phyloP scores from a whole-genome alignment of 106 monocot species.

The Dactylorhiza incarnata region DNA sequence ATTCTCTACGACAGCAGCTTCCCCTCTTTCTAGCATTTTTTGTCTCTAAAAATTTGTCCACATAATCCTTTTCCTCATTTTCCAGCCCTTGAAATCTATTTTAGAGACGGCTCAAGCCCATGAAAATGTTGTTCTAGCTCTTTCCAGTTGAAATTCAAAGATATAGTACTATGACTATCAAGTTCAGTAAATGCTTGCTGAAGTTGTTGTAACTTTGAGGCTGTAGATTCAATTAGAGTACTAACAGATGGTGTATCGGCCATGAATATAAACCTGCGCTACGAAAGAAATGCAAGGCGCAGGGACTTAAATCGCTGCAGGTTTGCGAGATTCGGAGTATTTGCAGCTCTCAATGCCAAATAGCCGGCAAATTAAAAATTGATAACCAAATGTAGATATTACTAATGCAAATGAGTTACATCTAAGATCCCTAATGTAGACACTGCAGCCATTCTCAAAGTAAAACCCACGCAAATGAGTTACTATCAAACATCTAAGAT shows the following conservation, averaged over 20 bases:
- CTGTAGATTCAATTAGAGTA: conserved; percentile 60
- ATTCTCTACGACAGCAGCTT: conserved; percentile 61
- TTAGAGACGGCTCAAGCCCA: conserved; percentile 82
- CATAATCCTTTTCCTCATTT: conserved; percentile 66
- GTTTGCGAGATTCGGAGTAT: too few species aligned
- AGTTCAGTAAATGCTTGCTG: conserved; percentile 72
- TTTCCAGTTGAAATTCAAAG: conserved; percentile 66
- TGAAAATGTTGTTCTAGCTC: conserved; percentile 75
- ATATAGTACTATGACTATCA: conserved; percentile 45
- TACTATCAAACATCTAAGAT: too few species aligned
- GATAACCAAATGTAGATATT: too few species aligned
- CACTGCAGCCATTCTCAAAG: too few species aligned
- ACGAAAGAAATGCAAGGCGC: too few species aligned
- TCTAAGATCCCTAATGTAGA: too few species aligned
- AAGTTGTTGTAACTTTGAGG: conserved; percentile 77
- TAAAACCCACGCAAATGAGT: too few species aligned
- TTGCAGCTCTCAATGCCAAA: too few species aligned
- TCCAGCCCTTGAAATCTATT: conserved; percentile 55
- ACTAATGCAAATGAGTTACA: too few species aligned
- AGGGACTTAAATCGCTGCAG: too few species aligned
- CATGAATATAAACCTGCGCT: conserved; percentile 50
- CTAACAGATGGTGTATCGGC: conserved; percentile 54
- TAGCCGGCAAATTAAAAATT: too few species aligned
- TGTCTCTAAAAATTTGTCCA: conserved; percentile 40
- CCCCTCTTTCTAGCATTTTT: conserved; percentile 49